phyloP scores from a whole-genome alignment of 2,329 filamentous ascomycete species.

The Aspergillus tamarii region DNA sequence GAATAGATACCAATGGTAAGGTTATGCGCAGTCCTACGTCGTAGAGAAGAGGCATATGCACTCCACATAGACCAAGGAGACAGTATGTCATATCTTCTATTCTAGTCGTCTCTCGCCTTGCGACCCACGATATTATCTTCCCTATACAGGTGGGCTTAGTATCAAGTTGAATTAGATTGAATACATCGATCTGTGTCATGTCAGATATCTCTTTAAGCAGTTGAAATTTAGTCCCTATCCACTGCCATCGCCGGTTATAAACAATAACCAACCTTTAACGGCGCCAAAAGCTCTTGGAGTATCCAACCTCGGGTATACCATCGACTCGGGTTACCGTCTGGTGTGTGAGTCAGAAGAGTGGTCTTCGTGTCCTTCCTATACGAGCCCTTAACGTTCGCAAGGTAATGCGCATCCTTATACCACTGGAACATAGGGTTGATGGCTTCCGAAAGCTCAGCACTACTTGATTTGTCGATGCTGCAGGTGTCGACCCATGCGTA shows the following conservation, averaged over 20 bases:
- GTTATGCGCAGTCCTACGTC: constrained; percentile 24
- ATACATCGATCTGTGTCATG: constrained; percentile 14
- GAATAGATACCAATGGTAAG: not conserved
- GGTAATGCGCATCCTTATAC: constrained; percentile 19
- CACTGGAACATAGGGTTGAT: constrained; percentile 29
- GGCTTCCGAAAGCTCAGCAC: constrained; percentile 24
- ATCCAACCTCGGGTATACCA: constrained; percentile 24
- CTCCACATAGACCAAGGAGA: constrained; percentile 32
- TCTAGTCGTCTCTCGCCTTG: constrained; percentile 25
- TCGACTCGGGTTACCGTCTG: not conserved
- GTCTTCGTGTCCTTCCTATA: not conserved
- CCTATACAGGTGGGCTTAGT: constrained; percentile 14
- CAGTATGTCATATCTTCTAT: constrained; percentile 34
- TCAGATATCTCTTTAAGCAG: constrained; percentile 7
- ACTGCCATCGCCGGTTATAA: constrained; percentile 6
- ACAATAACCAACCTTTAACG: constrained; percentile 15
- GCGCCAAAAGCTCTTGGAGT: constrained; percentile 22
- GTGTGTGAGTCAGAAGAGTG: not conserved
- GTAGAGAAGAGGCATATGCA: constrained; percentile 31
- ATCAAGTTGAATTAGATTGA: not conserved
- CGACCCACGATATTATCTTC: constrained; percentile 31
- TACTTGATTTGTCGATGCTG: constrained; percentile 26
- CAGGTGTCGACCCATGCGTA: constrained; percentile 29
- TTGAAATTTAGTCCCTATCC: constrained; percentile 5
- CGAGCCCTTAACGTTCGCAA: constrained; percentile 13